Evolutionary conservation across 2,329 filamentous ascomycete species (phyloP), one percentile per base, ranked within the genome.

Genomic region (Cyanodermella asteris): DNA sequence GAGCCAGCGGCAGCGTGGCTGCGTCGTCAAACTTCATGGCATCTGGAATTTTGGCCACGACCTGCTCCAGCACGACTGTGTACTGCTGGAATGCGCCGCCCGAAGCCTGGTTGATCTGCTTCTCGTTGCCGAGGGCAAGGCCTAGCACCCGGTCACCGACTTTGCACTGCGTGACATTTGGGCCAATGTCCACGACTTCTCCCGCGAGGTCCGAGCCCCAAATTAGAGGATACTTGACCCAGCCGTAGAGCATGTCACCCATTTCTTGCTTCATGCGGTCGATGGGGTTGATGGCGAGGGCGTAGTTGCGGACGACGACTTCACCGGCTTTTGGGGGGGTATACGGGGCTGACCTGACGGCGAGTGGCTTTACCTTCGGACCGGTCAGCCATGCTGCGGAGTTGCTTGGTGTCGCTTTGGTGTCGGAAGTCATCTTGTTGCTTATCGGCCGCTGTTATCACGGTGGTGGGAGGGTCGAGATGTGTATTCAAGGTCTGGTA

Each of bases 281-380:
- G 6, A 43, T 32, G 5, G 47, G 46, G 28, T 53, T 51, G 25
- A 53, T 41, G 5, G 46, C 49, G 6, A 46, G 34, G n/a, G 46
- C 48, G 13, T 31, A 28, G 19, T 43, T 43, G 20, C 40, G 36
- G 27, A 52, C 39, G n/a, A 50, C 31, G 16, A 52, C 34, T 25
- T 49, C 39, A 30, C 44, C 31, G 2, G 33, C 32, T 3, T 12
- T 27, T 2, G 42, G 41, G 20, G 25, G 16, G 9, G 20, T 24
- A 23, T 33, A 33, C 9, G 28, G 28, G 5, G 31, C 30, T 4
- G 27, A 13, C 13, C 28, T 26, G 28, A 33, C 24, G 13, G 22
- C 23, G 2, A 35, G 27, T 23, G 31, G 27, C 3, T 10, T 18
- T 3, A 8, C 21, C n/a, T 28, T 27, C 13, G 15, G 9, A n/a